Conservation (phyloP, 176 grass and related monocot genomes). For the Oryza glumipatula region DNA sequence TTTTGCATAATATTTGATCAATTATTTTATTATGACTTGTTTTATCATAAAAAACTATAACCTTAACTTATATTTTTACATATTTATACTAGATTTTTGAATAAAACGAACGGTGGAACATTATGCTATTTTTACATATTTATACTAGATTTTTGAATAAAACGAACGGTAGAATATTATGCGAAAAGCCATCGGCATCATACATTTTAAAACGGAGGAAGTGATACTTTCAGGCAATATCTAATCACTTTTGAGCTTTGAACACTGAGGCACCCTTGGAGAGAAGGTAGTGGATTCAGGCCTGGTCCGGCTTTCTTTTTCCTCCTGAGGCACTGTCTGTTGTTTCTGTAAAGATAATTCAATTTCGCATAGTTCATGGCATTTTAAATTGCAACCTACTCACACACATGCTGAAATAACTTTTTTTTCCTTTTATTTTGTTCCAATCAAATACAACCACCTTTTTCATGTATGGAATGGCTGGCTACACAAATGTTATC, state of each 20-base stretch:
- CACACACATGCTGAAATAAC: constrained; percentile 41
- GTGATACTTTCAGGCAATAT: neutral
- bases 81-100: no score
- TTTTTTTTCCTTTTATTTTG: constrained; percentile 45
- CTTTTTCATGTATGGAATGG: constrained; percentile 58
- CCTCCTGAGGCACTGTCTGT: neutral
- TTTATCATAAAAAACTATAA: no score
- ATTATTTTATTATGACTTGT: no score
- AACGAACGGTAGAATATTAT: no score
- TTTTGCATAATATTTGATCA: no score
- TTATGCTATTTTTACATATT: no score
- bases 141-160: no score
- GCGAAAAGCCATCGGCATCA: no score
- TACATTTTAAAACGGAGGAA: neutral
- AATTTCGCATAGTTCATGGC: neutral
- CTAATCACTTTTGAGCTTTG: neutral
- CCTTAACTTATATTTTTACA: no score
- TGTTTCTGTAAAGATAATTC: neutral
- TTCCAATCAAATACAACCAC: constrained; percentile 44
- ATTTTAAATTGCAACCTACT: neutral
- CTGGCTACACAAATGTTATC: constrained; percentile 66
- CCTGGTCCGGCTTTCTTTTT: neutral
- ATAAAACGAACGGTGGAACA: no score
- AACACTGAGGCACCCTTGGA: no score
- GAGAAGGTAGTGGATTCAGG: neutral